Percentiles rank a stretch among this genome's conserved stretches.
phyloP scores from a whole-genome alignment of 2,329 filamentous ascomycete species.

The Pseudodiploospora longispora region DNA sequence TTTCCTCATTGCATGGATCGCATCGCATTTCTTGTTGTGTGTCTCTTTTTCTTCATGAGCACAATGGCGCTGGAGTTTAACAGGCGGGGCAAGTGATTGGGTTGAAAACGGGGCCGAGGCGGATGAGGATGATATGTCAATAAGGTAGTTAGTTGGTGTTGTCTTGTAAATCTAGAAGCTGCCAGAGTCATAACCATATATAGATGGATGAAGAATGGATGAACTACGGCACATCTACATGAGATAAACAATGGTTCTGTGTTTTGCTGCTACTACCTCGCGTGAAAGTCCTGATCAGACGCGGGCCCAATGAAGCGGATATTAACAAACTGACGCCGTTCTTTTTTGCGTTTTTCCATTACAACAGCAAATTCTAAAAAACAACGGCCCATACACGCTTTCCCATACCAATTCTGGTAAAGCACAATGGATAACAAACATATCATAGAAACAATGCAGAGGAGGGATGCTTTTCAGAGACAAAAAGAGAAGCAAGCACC shows the following conservation, averaged over 20 bases:
- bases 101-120: not conserved
- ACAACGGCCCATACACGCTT: conserved; percentile 1
- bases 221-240: not conserved
- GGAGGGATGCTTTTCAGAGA: not conserved
- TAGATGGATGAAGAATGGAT: not conserved
- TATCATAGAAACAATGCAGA: not conserved
- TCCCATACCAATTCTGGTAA: not conserved
- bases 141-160: conserved; percentile 1
- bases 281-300: not conserved
- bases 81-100: conserved; percentile 4
- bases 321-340: conserved; percentile 1
- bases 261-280: not conserved
- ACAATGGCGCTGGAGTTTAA: conserved; percentile 1
- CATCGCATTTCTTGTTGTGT: not conserved
- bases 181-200: not conserved
- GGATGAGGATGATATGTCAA: not conserved
- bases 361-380: conserved; percentile 3
- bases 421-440: not conserved
- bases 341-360: conserved; percentile 5
- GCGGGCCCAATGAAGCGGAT: not conserved
- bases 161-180: not conserved
- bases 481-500: not conserved
- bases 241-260: not conserved
- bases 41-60: conserved; percentile 4
- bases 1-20: not conserved